A percentile compares a stretch with the other conserved stretches of the same genome.
These are phyloP conservation scores for Ceratocystis papillata DNA, from an alignment of 2,329 filamentous ascomycete genomes.

Conservation along the genomic window DNA sequence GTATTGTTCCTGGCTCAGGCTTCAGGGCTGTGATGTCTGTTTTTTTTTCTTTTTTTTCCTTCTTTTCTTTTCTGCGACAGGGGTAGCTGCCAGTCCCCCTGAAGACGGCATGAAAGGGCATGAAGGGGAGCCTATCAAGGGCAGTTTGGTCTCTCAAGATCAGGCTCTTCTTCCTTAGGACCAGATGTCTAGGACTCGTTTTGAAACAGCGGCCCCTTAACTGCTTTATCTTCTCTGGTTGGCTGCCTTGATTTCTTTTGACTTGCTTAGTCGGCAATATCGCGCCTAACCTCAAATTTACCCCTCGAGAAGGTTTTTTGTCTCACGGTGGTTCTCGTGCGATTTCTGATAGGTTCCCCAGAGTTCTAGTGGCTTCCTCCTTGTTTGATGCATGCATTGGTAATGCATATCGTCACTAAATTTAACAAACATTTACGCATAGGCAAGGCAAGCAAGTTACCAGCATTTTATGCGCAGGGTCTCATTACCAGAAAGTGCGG, in stretches of 20 bases:
- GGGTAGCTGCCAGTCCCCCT: constrained; percentile 4
- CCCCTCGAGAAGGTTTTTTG: neutral
- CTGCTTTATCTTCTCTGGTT: no score
- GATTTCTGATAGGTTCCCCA: neutral
- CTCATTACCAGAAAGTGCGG: neutral
- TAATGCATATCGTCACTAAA: neutral
- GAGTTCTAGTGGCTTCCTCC: constrained; percentile 11
- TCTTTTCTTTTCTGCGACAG: neutral
- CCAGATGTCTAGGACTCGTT: neutral
- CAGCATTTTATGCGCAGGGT: neutral
- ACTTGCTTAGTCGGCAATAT: neutral
- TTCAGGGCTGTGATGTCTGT: neutral
- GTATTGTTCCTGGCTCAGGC: neutral
- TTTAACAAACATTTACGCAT: neutral
- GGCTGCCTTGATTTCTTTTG: no score
- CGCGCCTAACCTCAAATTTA: neutral
- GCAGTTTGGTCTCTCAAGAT: neutral
- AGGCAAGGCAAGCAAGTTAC: neutral
- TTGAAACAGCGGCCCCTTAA: constrained; percentile 9
- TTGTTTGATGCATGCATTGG: constrained; percentile 3
- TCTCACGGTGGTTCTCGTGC: neutral
- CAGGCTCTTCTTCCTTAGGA: neutral
- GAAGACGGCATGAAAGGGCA: neutral
- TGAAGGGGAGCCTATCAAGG: constrained; percentile 4
- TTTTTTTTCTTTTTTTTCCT: neutral